Base-by-base conservation (phyloP, 2,329 filamentous ascomycete species). In the Pestalotiopsis sp. region DNA sequence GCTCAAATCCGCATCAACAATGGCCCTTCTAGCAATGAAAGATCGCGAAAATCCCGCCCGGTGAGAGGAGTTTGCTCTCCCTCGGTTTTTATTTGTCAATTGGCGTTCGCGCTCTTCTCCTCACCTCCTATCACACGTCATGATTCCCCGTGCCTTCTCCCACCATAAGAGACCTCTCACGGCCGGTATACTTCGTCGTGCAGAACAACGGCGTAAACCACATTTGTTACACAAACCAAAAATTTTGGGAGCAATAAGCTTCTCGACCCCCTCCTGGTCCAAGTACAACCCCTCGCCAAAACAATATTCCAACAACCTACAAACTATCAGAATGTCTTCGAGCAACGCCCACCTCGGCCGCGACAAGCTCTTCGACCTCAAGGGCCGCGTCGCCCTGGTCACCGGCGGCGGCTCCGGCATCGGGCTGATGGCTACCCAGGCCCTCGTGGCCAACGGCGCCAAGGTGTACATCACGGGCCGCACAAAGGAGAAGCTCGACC, bases 381-480 rank as follows among this genome's bases (percentile, higher is more conserved):
- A 77, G 17, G 82, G 80, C 67, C 81, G 79, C 63, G 82, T 85
- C 0, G 83, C 83, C 49, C 80, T 85, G 14, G 80, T 85, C 25
- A 85, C 83, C 2, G 83, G 82, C 27, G 85, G 87, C 57, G 87
- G 87, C 39, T 87, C 90, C 68, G 90, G 90, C 31, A 91, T 92
- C 66, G 90, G 90, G 4, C 85, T 90, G 67, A 92, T 92, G 90
- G 89, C 90, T 58, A 87, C 88, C 2, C 88, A 92, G 72, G 87
- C 90, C 6, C 89, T 92, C 67, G 87, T 92, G 0, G 81, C 83
- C 68, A 93, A 92, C 77, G 90, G 91, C 70, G 88, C 87, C 68
- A 91, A 87, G 71, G 91, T 93, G 5, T 93, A 92, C 82, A 90
- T 93, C 71, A 89, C 88, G 27, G 90, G 91, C 39, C 88, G 88